phyloP scores from a whole-genome alignment of 2,329 filamentous ascomycete genomes.

The Fusarium fujikuroi region DNA sequence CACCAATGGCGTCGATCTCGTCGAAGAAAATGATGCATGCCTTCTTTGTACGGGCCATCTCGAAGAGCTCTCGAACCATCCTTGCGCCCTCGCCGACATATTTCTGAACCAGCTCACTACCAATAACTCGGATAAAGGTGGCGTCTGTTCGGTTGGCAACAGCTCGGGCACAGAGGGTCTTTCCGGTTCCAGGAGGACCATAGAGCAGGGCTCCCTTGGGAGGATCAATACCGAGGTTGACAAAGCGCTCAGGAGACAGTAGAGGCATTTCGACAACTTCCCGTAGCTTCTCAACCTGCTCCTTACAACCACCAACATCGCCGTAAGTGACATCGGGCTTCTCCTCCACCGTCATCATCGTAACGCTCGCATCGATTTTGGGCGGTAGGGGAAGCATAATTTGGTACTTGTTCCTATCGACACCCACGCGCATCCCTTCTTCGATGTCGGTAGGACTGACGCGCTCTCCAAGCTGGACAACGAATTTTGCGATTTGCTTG shows the following conservation, averaged over 20 bases:
- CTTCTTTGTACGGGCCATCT: slow-evolving; percentile 99
- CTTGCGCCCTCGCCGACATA: slow-evolving; percentile 98
- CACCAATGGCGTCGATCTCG: slow-evolving; percentile 96
- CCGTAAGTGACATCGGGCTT: slow-evolving; percentile 99
- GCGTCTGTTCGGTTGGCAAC: slow-evolving; percentile 98
- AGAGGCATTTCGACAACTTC: slow-evolving; percentile 99
- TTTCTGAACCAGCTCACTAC: slow-evolving; percentile 97
- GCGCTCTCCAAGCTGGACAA: slow-evolving; percentile 95
- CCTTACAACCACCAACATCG: slow-evolving; percentile 98
- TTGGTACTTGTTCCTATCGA: slow-evolving; percentile 99
- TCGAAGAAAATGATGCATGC: slow-evolving; percentile 98
- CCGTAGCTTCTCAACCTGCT: slow-evolving; percentile 98
- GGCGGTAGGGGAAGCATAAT: slow-evolving; percentile 95
- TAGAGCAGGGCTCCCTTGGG: slow-evolving; percentile 98
- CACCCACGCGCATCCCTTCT: slow-evolving; percentile 98
- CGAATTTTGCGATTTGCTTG: slow-evolving; percentile 99
- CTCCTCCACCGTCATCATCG: slow-evolving; percentile 99
- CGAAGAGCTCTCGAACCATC: slow-evolving; percentile 98
- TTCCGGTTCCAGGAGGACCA: slow-evolving; percentile 97
- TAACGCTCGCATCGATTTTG: slow-evolving; percentile 98
- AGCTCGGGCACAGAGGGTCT: slow-evolving; percentile 96
- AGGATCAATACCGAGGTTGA: slow-evolving; percentile 98
- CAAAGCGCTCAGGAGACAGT: slow-evolving; percentile 94
- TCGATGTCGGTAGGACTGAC: slow-evolving; percentile 99
- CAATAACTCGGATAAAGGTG: slow-evolving; percentile 98